A percentile compares a stretch with the other conserved stretches of the same genome.
These are phyloP conservation scores for Hansenula sp. DNA, from an alignment of 1,139 yeast genomes.

Conservation along the genomic window DNA sequence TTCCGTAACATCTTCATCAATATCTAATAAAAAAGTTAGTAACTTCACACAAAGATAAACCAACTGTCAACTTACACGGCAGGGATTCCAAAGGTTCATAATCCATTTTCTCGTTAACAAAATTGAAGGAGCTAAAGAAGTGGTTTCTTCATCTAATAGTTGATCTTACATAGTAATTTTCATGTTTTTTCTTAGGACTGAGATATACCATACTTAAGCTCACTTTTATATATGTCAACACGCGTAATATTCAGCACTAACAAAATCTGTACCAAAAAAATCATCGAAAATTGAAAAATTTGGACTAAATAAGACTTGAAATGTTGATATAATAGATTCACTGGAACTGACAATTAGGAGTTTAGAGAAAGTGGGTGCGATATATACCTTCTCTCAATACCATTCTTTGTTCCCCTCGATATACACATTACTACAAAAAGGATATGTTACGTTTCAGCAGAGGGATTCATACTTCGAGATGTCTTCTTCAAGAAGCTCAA, in stretches of 20 bases:
- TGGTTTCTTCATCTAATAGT: too few relatives aligned
- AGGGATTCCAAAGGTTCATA: constrained; percentile 19
- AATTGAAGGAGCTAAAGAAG: too few relatives aligned
- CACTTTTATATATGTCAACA: neutral
- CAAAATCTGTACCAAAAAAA: constrained; percentile 1
- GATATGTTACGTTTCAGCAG: constrained; percentile 14
- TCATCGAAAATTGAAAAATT: neutral
- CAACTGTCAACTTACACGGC: constrained; percentile 14
- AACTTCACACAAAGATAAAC: neutral
- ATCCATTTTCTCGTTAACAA: constrained; percentile 11
- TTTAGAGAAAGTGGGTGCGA: too few relatives aligned
- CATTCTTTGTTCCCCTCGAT: too few relatives aligned
- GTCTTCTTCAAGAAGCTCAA: constrained; percentile 4
- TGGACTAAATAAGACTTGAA: too few relatives aligned
- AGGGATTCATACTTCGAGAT: constrained; percentile 11
- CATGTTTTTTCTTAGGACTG: constrained; percentile 3
- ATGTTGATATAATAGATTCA: too few relatives aligned
- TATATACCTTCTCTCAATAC: too few relatives aligned
- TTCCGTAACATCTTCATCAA: constrained; percentile 18
- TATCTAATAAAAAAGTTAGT: constrained; percentile 13
- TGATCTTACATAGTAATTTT: neutral
- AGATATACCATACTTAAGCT: constrained; percentile 5
- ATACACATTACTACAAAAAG: too few relatives aligned
- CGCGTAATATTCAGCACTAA: constrained; percentile 16
- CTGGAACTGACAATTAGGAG: too few relatives aligned